Percentiles rank a stretch among this genome's conserved stretches.
Conservation (phyloP, 768 basidiomycete genomes). For the Galerina marginata region DNA sequence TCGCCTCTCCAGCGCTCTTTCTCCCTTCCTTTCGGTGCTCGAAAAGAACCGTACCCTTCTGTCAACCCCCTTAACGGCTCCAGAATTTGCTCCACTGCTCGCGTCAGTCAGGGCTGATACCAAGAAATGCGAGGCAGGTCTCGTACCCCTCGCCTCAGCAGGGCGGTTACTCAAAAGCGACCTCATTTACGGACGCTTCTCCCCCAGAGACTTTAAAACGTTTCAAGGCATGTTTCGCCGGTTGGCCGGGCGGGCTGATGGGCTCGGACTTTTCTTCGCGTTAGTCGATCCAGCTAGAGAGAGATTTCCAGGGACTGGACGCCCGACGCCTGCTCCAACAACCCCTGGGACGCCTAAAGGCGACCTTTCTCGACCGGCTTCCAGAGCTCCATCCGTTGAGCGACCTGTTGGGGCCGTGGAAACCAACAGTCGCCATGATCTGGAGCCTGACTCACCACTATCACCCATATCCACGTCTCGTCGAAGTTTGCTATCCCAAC, state of each 20-base stretch:
- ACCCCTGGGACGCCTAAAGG: slow-evolving; percentile 6
- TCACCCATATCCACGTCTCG: no score
- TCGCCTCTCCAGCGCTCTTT: slow-evolving; percentile 51
- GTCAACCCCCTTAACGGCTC: slow-evolving; percentile 43
- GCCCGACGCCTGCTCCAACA: slow-evolving; percentile 7
- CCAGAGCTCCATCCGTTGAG: not conserved
- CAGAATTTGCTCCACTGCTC: slow-evolving; percentile 40
- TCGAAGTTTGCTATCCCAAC: no score
- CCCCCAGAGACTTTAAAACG: slow-evolving; percentile 56
- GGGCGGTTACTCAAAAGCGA: slow-evolving; percentile 61
- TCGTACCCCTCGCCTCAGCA: slow-evolving; percentile 58
- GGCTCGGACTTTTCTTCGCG: slow-evolving; percentile 64
- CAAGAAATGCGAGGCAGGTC: slow-evolving; percentile 49
- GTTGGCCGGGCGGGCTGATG: slow-evolving; percentile 62
- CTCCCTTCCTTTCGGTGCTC: slow-evolving; percentile 52
- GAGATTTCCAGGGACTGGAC: slow-evolving; percentile 52
- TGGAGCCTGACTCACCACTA: no score
- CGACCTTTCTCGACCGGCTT: slow-evolving; percentile 3
- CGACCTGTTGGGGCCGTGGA: not conserved
- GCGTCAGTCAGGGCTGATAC: slow-evolving; percentile 35
- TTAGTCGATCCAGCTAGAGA: slow-evolving; percentile 69
- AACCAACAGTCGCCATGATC: no score
- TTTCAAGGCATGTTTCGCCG: slow-evolving; percentile 57
- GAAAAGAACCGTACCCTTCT: slow-evolving; percentile 53
- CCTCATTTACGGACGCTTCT: slow-evolving; percentile 63